phyloP scores from a whole-genome alignment of 1,139 yeast genomes.

The Hemisphaericaspora lyxosophila region DNA sequence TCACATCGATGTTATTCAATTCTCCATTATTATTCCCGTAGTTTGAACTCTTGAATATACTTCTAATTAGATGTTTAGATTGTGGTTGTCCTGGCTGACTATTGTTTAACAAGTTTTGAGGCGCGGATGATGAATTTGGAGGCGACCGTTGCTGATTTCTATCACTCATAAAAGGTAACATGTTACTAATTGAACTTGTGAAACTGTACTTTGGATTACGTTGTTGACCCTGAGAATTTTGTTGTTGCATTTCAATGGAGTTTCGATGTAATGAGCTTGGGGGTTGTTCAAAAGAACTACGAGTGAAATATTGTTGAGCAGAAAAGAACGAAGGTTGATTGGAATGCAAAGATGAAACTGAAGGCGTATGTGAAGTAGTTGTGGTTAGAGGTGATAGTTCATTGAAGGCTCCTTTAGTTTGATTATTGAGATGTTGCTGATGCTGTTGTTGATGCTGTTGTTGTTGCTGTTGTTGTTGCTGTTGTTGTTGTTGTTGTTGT shows the following conservation, averaged over 20 bases:
- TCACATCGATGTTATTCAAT: background rate
- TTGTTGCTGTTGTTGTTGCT: slow-evolving; percentile 6
- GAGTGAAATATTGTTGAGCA: slow-evolving; percentile 42
- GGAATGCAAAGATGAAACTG: slow-evolving; percentile 42
- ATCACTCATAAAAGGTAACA: slow-evolving; percentile 48
- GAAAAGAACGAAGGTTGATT: slow-evolving; percentile 48
- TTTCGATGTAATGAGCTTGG: slow-evolving; percentile 26
- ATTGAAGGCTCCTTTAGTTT: slow-evolving; percentile 12
- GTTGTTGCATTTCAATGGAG: slow-evolving; percentile 20
- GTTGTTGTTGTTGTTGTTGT: slow-evolving; percentile 10
- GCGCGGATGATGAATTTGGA: slow-evolving; percentile 7
- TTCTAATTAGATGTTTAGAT: slow-evolving; percentile 41
- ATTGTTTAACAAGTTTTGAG: slow-evolving; percentile 12
- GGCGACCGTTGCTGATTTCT: slow-evolving; percentile 28
- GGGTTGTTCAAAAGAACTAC: slow-evolving; percentile 41
- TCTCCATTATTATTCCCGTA: slow-evolving; percentile 2
- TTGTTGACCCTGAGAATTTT: slow-evolving; percentile 17
- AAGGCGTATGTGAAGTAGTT: slow-evolving; percentile 46
- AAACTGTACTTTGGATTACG: slow-evolving; percentile 33
- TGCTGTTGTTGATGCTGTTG: slow-evolving; percentile 9
- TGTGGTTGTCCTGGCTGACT: slow-evolving; percentile 21
- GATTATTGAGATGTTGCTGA: slow-evolving; percentile 7
- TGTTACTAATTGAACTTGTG: slow-evolving; percentile 40
- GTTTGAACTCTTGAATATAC: slow-evolving; percentile 37
- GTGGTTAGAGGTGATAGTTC: slow-evolving; percentile 48